Evolutionary conservation across 2,329 filamentous ascomycete genomes (phyloP).

Genomic region (Aspergillus brunneoviolaceus): DNA sequence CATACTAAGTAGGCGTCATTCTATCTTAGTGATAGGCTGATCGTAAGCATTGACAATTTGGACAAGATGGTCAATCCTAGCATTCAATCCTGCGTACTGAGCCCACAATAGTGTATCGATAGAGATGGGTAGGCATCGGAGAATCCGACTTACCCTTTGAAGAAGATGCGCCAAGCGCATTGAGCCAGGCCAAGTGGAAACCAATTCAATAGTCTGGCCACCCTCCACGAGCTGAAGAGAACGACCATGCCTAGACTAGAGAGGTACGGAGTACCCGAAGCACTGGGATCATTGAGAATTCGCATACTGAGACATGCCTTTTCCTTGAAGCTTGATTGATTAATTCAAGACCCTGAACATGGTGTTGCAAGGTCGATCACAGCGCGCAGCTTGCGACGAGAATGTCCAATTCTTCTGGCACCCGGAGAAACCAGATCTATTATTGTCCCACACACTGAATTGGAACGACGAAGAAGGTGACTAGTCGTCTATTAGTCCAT

Average conservation of each 20-base stretch:
- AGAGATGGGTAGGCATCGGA: not conserved
- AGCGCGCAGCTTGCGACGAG: not conserved
- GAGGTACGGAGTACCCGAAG: not conserved
- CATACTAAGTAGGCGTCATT: not conserved
- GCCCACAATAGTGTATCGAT: not conserved
- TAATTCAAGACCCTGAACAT: not conserved
- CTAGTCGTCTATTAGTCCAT: conserved; percentile 16
- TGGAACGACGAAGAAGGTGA: conserved; percentile 20
- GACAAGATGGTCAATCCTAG: not conserved
- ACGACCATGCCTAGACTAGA: not conserved
- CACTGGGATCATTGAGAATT: not conserved
- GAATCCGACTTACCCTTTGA: not conserved
- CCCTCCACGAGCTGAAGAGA: not conserved
- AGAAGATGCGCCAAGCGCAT: conserved; percentile 2
- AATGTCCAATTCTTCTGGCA: not conserved
- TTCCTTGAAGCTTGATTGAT: not conserved
- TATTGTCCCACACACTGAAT: not conserved
- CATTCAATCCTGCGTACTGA: not conserved
- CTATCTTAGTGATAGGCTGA: not conserved
- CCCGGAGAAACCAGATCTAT: not conserved
- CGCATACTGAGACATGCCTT: not conserved
- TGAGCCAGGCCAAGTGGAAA: conserved; percentile 1
- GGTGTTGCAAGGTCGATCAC: not conserved
- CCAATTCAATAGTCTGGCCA: conserved; percentile 6
- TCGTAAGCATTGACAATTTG: not conserved